Conservation (phyloP, 805 yeast genomes). For the Scheffersomyces ergatensis region DNA sequence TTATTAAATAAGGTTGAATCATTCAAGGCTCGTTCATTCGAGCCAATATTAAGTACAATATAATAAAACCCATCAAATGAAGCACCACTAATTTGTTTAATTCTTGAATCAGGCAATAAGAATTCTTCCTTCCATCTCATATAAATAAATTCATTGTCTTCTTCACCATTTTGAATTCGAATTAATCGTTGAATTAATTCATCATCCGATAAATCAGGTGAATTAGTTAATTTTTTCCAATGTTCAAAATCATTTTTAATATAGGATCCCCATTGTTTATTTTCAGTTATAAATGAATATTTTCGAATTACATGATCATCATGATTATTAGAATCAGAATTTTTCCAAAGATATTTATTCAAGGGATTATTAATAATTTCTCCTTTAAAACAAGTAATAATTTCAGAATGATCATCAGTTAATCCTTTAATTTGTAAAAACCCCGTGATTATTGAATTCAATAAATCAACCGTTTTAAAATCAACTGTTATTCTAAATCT, state of each 20-base stretch:
- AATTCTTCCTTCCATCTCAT: constrained; percentile 97
- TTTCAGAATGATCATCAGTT: constrained; percentile 58
- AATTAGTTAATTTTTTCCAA: constrained; percentile 48
- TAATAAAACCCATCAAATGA: constrained; percentile 93
- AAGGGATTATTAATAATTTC: constrained; percentile 60
- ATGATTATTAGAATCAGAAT: constrained; percentile 1
- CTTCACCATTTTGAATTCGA: constrained; percentile 27
- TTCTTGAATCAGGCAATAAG: constrained; percentile 72
- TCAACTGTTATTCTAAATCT: constrained; percentile 69
- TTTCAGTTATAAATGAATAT: constrained; percentile 57
- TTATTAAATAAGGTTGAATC: too few relatives aligned
- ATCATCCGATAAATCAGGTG: constrained; percentile 51
- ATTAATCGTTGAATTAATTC: constrained; percentile 22
- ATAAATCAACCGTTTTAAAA: constrained; percentile 65
- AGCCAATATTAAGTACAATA: constrained; percentile 71
- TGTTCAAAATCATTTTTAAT: constrained; percentile 43
- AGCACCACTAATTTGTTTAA: constrained; percentile 66
- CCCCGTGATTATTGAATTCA: constrained; percentile 51
- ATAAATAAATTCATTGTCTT: constrained; percentile 45
- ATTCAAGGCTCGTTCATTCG: constrained; percentile 1
- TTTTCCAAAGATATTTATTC: constrained; percentile 19
- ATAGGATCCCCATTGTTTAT: constrained; percentile 54
- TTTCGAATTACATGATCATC: constrained; percentile 12
- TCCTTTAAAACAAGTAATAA: constrained; percentile 71
- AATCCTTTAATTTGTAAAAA: constrained; percentile 64